These are phyloP conservation scores for Rubroboletus pulcherrimus DNA, from an alignment of 768 basidiomycete species.

Conservation along the genomic window DNA sequence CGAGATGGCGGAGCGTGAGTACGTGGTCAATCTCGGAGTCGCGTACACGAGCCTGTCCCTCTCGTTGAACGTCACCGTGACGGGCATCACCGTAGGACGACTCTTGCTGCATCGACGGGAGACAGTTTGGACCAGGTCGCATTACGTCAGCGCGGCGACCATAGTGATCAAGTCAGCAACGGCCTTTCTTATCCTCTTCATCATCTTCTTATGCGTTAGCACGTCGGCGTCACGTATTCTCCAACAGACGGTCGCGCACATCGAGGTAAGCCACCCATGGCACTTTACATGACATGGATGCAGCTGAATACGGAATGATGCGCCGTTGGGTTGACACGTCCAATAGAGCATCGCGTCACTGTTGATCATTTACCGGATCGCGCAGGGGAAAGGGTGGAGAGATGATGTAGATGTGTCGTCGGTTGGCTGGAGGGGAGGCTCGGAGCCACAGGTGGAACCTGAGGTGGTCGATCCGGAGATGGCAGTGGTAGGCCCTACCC, in stretches of 20 bases:
- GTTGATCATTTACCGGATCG: conserved; percentile 22
- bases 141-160: conserved; percentile 7
- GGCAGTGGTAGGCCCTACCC: background rate
- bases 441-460: background rate
- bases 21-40: background rate
- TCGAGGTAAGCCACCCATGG: conserved; percentile 9
- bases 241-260: conserved; percentile 18
- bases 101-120: conserved; percentile 12
- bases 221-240: conserved; percentile 4
- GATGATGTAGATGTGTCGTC: conserved; percentile 3
- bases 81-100: conserved; percentile 14
- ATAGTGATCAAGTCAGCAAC: conserved; percentile 20
- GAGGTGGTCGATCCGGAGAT: background rate
- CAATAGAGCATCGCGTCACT: conserved; percentile 14
- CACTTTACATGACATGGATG: background rate
- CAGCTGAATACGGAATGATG: background rate
- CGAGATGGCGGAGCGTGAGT: background rate
- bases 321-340: background rate
- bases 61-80: conserved; percentile 14
- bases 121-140: conserved; percentile 9
- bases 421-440: conserved; percentile 15
- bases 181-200: conserved; percentile 11
- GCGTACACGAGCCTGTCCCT: conserved; percentile 11
- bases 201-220: conserved; percentile 5
- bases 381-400: conserved; percentile 15